Base-by-base conservation (phyloP, 2,329 filamentous ascomycete species). In the Cercospora sp. region DNA sequence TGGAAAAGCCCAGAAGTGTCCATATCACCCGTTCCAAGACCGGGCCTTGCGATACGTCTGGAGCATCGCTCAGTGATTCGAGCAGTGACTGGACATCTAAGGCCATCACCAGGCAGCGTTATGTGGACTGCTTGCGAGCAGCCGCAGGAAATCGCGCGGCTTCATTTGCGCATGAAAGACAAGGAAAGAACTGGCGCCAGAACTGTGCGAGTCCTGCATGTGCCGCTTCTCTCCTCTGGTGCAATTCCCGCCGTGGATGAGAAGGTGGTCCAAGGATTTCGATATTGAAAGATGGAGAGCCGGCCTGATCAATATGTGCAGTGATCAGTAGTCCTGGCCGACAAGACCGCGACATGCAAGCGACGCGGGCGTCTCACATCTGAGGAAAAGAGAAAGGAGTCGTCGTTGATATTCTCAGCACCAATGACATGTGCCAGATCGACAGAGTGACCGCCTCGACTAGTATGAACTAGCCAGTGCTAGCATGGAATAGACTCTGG, bases 1-100 rank as follows among this genome's bases (percentile, higher is more conserved):
- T 72, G 0, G 76, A 77, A 5, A 78, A 61, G 26, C 55, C 63
- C 30, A 76, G 66, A n/a, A 77, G 62, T 1, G 67, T 62, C 67
- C 79, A 76, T 28, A 68, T 37, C n/a, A 68, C 21, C 37, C 65
- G 49, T 32, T 58, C n/a, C n/a, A 70, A 43, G 12, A 68, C 12
- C 3, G 66, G 69, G 12, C 70, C 70, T 66, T 57, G 45, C n/a
- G 61, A 61, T n/a, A 64, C 65, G 28, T 69, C 43, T 16, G 67
- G 69, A 16, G 64, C 69, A 1, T 34, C 30, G n/a, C 24, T 49
- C 18, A 68, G 30, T 4, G 61, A 51, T 26, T 32, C 30, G 16
- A 71, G 24, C 24, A 65, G n/a, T 3, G 43, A 18, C 26, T 43
- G 53, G 6, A 68, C 24, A 55, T 67, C 58, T 12, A 59, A 5